Percentiles rank a stretch among this genome's conserved stretches.
Conservation (phyloP, 352 stramenopile species). For the Globisporangium nodosum region DNA sequence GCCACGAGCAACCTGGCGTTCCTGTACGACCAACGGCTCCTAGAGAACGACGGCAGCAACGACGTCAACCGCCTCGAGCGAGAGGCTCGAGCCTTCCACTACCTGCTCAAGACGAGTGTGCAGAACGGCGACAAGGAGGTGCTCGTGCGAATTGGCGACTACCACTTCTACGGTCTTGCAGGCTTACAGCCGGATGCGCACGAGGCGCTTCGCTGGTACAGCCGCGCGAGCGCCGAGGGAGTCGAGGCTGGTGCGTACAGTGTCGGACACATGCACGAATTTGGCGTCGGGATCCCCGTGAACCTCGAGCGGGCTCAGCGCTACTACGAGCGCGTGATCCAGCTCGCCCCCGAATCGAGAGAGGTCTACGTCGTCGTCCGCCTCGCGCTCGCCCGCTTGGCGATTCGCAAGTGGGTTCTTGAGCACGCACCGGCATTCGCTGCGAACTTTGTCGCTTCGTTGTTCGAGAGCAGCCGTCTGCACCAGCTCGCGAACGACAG, state of each 20-base stretch:
- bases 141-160: slow-evolving; percentile 69
- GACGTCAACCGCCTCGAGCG: slow-evolving; percentile 1
- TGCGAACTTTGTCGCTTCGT: slow-evolving; percentile 6
- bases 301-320: slow-evolving; percentile 47
- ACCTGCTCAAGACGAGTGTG: slow-evolving; percentile 27
- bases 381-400: slow-evolving; percentile 31
- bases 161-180: slow-evolving; percentile 63
- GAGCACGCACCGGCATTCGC: slow-evolving; percentile 16
- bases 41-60: slow-evolving; percentile 11
- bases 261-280: slow-evolving; percentile 71
- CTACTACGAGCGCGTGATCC: slow-evolving; percentile 59
- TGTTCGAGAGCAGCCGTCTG: background rate
- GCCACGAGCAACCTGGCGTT: slow-evolving; percentile 74
- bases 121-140: slow-evolving; percentile 51
- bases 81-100: slow-evolving; percentile 32
- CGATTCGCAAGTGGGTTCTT: slow-evolving; percentile 25
- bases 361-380: slow-evolving; percentile 31
- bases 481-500: background rate
- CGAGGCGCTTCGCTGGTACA: slow-evolving; percentile 63
- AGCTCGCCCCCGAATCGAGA: slow-evolving; percentile 27
- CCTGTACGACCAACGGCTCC: slow-evolving; percentile 59
- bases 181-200: slow-evolving; percentile 25
- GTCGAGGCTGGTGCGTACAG: slow-evolving; percentile 60
- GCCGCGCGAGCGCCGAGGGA: slow-evolving; percentile 53
- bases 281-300: slow-evolving; percentile 37